Percentiles rank a stretch among this genome's conserved stretches.
These are phyloP conservation scores for Rhamnella rubrinervis DNA, from an alignment of 331 rosid genomes.

Conservation along the genomic window DNA sequence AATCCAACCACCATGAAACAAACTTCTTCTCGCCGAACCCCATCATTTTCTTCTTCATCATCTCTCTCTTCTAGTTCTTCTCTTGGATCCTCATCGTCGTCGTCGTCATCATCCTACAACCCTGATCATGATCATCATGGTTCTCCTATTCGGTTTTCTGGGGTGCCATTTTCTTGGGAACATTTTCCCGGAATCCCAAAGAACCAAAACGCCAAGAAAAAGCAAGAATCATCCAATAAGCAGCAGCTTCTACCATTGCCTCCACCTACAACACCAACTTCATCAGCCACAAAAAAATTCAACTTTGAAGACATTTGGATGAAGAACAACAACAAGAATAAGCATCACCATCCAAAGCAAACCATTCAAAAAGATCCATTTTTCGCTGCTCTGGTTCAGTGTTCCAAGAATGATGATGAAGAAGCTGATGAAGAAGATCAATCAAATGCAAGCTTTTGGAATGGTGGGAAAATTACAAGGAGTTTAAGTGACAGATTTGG, in stretches of 20 bases:
- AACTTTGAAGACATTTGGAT: constrained; percentile 28
- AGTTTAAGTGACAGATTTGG: constrained; percentile 76
- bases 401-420: constrained; percentile 65
- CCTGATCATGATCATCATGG: constrained; percentile 45
- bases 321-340: constrained; percentile 26
- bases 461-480: constrained; percentile 60
- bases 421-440: constrained; percentile 17
- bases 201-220: constrained; percentile 49
- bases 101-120: constrained; percentile 34
- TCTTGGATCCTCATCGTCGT: constrained; percentile 26
- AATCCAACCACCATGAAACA: constrained; percentile 11
- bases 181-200: constrained; percentile 91
- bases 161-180: constrained; percentile 97
- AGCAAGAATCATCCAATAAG: constrained; percentile 28
- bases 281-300: constrained; percentile 34
- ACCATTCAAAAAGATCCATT: constrained; percentile 66
- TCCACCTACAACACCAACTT: constrained; percentile 38
- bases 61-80: constrained; percentile 24
- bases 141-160: constrained; percentile 54
- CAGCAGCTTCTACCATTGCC: constrained; percentile 61
- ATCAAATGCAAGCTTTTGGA: constrained; percentile 30
- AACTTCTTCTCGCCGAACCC: constrained; percentile 41
- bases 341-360: constrained; percentile 1
- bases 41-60: constrained; percentile 46
- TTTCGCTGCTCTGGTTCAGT: constrained; percentile 82